Evolutionary conservation across 306 rosid species (phyloP), one percentile per base, ranked within the genome.

Genomic region (Hippophae gyantsensis): DNA sequence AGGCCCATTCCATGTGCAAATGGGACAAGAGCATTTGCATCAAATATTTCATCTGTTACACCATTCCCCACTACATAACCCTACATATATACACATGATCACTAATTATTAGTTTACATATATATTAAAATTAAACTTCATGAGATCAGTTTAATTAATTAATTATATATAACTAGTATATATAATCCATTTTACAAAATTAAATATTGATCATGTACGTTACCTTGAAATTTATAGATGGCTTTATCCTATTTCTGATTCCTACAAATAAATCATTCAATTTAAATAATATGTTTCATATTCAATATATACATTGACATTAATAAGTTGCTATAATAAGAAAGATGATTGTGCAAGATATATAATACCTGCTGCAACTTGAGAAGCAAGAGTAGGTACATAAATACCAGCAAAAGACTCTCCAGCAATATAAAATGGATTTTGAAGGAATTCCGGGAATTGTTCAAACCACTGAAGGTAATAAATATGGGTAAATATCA

Each of bases 1-100:
- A 89, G 92, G 23, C 81, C 95, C 97, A 89, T 89, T 8, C 97
- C 95, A 43, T 83, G 90, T 52, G 76, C 92, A 74, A 89, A 89
- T 40, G 95, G 95, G 48, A 86, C 77, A 8, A 86, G 67, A 66
- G 97, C 92, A 62, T 86, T 76, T 48, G 64, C 76, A 60, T 89
- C 95, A 70, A 83, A 75, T 43, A 1, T 47, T 3, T 3, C n/a
- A 69, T 83, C 97, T 18, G 95, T 78, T 6, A 89, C 89, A 14
- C 86, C 97, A 51, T 89, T 89, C 46, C 95, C 97, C 62, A 86
- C 82, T 73, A 89, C 53, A 78, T 83, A 89, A 63, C 97, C 97
- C 89, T 84, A 53, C 60, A 62, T 25, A 52, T 6, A 6, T 11
- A 2, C 14, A 6, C 8, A 13, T 0, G 6, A 3, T 6, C 10